Evolutionary conservation across 2,329 filamentous ascomycete species (phyloP).

Genomic region (Cercospora nicotianae): DNA sequence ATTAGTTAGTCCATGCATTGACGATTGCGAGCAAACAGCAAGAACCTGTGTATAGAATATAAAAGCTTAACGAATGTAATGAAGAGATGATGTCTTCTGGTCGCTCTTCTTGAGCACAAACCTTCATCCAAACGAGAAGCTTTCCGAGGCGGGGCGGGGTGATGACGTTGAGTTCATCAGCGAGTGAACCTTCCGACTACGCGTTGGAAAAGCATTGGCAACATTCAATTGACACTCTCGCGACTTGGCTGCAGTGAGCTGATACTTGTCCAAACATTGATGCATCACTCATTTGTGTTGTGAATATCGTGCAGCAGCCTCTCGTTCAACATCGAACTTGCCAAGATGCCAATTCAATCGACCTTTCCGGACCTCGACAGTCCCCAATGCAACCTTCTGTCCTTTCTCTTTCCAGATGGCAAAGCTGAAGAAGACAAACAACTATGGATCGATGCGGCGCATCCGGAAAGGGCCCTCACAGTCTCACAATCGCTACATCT

Average conservation of each 20-base stretch:
- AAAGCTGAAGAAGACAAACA: constrained; percentile 8
- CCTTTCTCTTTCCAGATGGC: constrained; percentile 12
- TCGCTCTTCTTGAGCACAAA: background rate
- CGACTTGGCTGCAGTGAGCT: background rate
- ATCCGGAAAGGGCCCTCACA: constrained; percentile 4
- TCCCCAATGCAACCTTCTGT: constrained; percentile 16
- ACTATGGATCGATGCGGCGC: constrained; percentile 17
- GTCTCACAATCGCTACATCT: constrained; percentile 7
- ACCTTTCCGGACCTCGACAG: constrained; percentile 3
- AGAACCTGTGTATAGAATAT: background rate
- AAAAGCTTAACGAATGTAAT: background rate
- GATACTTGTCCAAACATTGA: background rate
- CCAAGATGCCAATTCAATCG: constrained; percentile 13
- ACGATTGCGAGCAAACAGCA: no score
- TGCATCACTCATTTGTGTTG: background rate
- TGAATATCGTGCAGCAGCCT: background rate
- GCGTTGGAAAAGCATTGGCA: background rate
- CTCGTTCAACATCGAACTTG: background rate
- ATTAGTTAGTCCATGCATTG: no score
- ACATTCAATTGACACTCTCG: background rate
- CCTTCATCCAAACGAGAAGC: background rate
- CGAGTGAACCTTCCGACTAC: background rate
- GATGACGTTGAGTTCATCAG: background rate
- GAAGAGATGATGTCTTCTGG: background rate
- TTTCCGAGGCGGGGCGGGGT: background rate